phyloP scores from a whole-genome alignment of 805 yeast species.

The Candida xiaguanensis region DNA sequence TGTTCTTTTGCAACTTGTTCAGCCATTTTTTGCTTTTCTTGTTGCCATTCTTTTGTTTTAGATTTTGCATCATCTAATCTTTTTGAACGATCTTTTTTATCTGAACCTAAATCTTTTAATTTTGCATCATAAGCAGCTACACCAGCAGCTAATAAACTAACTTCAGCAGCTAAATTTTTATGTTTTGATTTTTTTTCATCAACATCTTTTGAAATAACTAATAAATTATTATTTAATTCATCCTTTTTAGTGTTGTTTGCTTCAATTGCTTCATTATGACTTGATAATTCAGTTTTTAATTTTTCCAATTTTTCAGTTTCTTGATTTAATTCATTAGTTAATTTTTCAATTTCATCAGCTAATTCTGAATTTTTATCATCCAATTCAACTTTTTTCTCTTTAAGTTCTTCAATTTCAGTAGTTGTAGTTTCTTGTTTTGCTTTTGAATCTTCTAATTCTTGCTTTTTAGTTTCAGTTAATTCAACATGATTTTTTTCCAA shows the following conservation, averaged over 20 bases:
- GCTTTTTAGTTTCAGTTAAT: constrained; percentile 42
- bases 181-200: constrained; percentile 36
- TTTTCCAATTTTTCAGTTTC: constrained; percentile 29
- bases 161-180: constrained; percentile 37
- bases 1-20: constrained; percentile 31
- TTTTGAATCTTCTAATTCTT: constrained; percentile 41
- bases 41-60: constrained; percentile 40
- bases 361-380: constrained; percentile 38
- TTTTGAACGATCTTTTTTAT: constrained; percentile 30
- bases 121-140: constrained; percentile 45
- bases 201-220: constrained; percentile 31
- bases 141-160: constrained; percentile 38
- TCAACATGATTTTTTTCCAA: constrained; percentile 41
- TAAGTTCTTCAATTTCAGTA: constrained; percentile 41
- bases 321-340: constrained; percentile 40
- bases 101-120: constrained; percentile 33
- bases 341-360: constrained; percentile 36
- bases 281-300: constrained; percentile 28
- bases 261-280: constrained; percentile 26
- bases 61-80: constrained; percentile 42
- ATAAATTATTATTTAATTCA: constrained; percentile 37
- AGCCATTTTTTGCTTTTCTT: constrained; percentile 44
- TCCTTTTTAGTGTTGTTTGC: constrained; percentile 34
- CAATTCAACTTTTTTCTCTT: constrained; percentile 39
- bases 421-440: constrained; percentile 40